phyloP scores from a whole-genome alignment of 495 filamentous ascomycete species.

The Penicillium paxilli region DNA sequence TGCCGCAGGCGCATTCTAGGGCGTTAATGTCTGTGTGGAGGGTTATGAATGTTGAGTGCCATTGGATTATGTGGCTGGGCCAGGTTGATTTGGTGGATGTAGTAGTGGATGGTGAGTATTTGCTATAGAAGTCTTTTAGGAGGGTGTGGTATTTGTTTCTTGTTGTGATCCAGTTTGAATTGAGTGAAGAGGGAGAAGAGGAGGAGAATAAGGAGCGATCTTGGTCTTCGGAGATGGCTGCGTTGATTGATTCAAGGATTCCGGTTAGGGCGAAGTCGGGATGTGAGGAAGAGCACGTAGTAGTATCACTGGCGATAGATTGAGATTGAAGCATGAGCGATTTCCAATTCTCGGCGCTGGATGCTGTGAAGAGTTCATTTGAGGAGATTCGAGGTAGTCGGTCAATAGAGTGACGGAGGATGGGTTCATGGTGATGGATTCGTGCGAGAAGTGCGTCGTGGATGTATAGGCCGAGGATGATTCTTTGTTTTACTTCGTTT shows the following conservation, averaged over 20 bases:
- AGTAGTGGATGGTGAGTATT: background rate
- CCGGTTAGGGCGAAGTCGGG: constrained; percentile 12
- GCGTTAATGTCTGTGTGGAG: constrained; percentile 26
- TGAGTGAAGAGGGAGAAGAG: too few relatives aligned
- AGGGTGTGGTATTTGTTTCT: constrained; percentile 1
- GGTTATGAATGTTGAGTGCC: constrained; percentile 33
- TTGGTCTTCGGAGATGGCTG: constrained; percentile 7
- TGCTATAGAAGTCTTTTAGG: constrained; percentile 9
- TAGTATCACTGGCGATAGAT: background rate
- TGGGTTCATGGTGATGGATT: constrained; percentile 31
- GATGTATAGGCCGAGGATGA: constrained; percentile 23
- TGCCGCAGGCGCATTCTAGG: constrained; percentile 23
- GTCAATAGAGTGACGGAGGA: constrained; percentile 16
- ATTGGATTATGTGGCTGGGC: constrained; percentile 26
- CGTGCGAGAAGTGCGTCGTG: constrained; percentile 31
- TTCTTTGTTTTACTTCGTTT: constrained; percentile 17
- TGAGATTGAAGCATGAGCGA: constrained; percentile 6
- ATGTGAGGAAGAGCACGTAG: background rate
- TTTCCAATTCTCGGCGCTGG: constrained; percentile 29
- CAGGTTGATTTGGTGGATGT: constrained; percentile 1
- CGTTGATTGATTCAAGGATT: constrained; percentile 15
- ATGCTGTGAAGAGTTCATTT: constrained; percentile 28
- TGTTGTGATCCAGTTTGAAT: background rate
- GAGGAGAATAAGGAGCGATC: too few relatives aligned
- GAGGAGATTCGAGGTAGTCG: constrained; percentile 18